Conservation (phyloP, 2,329 filamentous ascomycete genomes). For the Ramichloridium luteum region DNA sequence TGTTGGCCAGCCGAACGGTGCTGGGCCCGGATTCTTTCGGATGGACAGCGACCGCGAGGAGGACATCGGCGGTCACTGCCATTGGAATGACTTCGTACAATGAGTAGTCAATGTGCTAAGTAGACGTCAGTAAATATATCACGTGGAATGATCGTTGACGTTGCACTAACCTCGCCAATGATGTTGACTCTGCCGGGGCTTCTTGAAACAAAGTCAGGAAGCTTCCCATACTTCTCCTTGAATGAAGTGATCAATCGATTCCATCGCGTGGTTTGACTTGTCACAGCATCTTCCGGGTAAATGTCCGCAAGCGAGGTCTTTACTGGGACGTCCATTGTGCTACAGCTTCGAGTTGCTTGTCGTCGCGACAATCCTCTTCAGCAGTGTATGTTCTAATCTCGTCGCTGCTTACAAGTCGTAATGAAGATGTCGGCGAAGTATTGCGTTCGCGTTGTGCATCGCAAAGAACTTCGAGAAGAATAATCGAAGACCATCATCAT, state of each 20-base stretch:
- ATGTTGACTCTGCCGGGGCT: constrained; percentile 95
- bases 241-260: constrained; percentile 60
- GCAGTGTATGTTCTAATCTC: too few species aligned
- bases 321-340: constrained; percentile 50
- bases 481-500: too few species aligned
- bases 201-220: constrained; percentile 70
- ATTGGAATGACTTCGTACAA: constrained; percentile 93
- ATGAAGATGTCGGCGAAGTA: too few species aligned
- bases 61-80: constrained; percentile 81
- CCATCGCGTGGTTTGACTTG: constrained; percentile 62
- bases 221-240: constrained; percentile 53
- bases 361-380: too few species aligned
- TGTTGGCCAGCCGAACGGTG: constrained; percentile 65
- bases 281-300: constrained; percentile 63
- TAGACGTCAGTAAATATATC: constrained; percentile 4
- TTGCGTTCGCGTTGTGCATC: too few species aligned
- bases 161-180: constrained; percentile 59
- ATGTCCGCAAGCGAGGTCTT: constrained; percentile 66
- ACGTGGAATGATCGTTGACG: not conserved
- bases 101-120: constrained; percentile 86
- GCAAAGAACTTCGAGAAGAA: too few species aligned
- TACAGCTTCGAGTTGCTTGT: too few species aligned
- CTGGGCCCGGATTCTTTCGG: constrained; percentile 44
- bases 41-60: constrained; percentile 62
- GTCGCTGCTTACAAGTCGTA: too few species aligned